Conservation (phyloP, 2,329 filamentous ascomycete genomes). For the Aotearoamyces nothofagi region DNA sequence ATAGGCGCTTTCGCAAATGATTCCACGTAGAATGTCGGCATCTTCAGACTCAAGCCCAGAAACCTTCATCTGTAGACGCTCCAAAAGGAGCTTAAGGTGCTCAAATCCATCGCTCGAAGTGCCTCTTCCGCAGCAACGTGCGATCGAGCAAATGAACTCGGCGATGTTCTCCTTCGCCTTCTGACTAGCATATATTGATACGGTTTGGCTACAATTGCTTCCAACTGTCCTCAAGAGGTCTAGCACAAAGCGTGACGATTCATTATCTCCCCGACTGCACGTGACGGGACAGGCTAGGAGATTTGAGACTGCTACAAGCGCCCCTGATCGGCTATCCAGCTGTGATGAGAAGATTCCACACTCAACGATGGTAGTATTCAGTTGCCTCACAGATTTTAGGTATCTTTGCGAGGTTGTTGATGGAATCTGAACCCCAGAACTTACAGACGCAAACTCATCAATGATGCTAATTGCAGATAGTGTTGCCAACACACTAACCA, state of each 20-base stretch:
- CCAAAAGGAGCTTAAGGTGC: slow-evolving; percentile 22
- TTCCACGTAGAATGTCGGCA: slow-evolving; percentile 8
- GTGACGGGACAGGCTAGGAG: slow-evolving; percentile 9
- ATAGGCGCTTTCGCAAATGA: slow-evolving; percentile 19
- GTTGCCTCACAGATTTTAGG: not conserved
- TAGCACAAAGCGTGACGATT: no score
- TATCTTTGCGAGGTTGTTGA: no score
- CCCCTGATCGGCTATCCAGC: not conserved
- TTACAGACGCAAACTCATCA: no score
- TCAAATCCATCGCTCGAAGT: slow-evolving; percentile 19
- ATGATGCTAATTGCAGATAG: slow-evolving; percentile 23
- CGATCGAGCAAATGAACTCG: slow-evolving; percentile 28
- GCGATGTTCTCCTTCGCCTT: no score
- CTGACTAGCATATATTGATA: no score
- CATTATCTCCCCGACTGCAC: no score
- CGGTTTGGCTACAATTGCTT: no score
- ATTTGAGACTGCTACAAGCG: not conserved
- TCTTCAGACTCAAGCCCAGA: slow-evolving; percentile 2
- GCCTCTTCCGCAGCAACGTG: slow-evolving; percentile 30
- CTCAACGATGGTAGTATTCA: not conserved
- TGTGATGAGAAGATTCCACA: not conserved
- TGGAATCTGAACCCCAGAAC: no score
- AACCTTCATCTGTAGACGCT: slow-evolving; percentile 7
- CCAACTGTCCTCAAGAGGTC: no score
- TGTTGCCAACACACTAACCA: slow-evolving; percentile 26